Percentiles rank a stretch among this genome's conserved stretches.
phyloP scores from a whole-genome alignment of 2,329 filamentous ascomycete species.

The Paecilomyces dactylethromorphus region DNA sequence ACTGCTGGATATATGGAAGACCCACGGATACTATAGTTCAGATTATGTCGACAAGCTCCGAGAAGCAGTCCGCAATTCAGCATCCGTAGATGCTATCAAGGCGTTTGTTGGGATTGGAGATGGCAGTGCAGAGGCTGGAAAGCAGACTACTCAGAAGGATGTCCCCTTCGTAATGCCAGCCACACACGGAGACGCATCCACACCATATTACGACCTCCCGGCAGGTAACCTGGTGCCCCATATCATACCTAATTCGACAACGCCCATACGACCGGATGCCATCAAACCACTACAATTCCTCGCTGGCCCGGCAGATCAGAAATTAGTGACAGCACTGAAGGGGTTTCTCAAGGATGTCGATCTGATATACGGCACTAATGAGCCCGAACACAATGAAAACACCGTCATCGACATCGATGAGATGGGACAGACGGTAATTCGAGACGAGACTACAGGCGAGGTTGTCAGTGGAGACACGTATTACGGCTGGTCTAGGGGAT shows the following conservation, averaged over 20 bases:
- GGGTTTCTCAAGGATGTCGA: constrained; percentile 63
- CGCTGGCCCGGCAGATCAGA: constrained; percentile 60
- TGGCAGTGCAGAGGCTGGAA: constrained; percentile 26
- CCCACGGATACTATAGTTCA: constrained; percentile 55
- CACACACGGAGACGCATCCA: constrained; percentile 66
- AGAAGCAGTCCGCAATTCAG: constrained; percentile 47
- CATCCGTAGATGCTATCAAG: constrained; percentile 23
- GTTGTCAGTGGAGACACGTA: constrained; percentile 65
- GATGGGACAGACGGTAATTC: constrained; percentile 62
- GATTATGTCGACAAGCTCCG: constrained; percentile 54
- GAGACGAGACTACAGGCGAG: constrained; percentile 62
- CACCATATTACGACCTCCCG: constrained; percentile 74
- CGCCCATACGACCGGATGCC: constrained; percentile 64
- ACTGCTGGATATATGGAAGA: constrained; percentile 65
- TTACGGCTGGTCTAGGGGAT: constrained; percentile 78
- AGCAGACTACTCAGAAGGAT: constrained; percentile 41
- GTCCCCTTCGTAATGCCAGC: constrained; percentile 66
- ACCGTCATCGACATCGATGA: constrained; percentile 61
- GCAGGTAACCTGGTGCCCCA: constrained; percentile 75
- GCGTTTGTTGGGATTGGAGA: constrained; percentile 19
- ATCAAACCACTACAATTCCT: constrained; percentile 66
- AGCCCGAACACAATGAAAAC: constrained; percentile 41
- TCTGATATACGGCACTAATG: constrained; percentile 55
- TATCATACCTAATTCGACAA: constrained; percentile 67
- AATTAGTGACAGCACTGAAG: constrained; percentile 63